Evolutionary conservation across 148 eudicot species (phyloP), one percentile per base, ranked within the genome.

Genomic region (Oxyria digyna): DNA sequence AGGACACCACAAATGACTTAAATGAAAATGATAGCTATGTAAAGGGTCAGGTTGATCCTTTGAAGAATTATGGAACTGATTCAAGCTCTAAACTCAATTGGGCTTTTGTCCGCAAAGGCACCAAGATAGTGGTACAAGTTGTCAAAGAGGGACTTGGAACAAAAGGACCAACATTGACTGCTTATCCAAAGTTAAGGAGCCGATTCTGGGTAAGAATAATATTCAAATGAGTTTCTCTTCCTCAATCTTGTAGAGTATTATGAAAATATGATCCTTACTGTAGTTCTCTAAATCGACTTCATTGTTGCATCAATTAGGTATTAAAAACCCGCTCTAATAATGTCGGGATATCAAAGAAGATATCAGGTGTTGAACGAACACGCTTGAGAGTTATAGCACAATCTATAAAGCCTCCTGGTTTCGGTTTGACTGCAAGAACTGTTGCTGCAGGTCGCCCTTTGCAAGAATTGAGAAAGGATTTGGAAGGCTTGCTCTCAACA

Each of bases 81-180:
- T 49, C 69, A 23, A 68, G 64, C 14, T 68, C 78, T 76, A 78
- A 82, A 70, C 81, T 71, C 63, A 78, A 69, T 71, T 94, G 97
- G 98, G 82, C 77, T 50, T 81, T 52, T 67, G 96, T 94, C 62
- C 82, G 81, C 42, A 82, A 84, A 76, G 96, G 98, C 77, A 90
- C 98, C 69, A 94, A 87, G 72, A 87, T 94, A 68, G 73, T 94
- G 68, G 98, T 90, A 14, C 98, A 94, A 74, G 98, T 94, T 69
- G 87, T 81, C 43, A 94, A 94, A 80, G 98, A 94, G 78, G 98
- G 95, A 73, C 83, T 88, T 73, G 98, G 98, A 68, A 74, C 80
- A 14, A 94, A 94, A 79, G 89, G 85, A 63, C 98, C 98, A 52
- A 84, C 87, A 64, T 41, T 90, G 76, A 94, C 98, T 77, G 86